Evolutionary conservation across 2,329 filamentous ascomycete species (phyloP).

Genomic region (Capronia americana): DNA sequence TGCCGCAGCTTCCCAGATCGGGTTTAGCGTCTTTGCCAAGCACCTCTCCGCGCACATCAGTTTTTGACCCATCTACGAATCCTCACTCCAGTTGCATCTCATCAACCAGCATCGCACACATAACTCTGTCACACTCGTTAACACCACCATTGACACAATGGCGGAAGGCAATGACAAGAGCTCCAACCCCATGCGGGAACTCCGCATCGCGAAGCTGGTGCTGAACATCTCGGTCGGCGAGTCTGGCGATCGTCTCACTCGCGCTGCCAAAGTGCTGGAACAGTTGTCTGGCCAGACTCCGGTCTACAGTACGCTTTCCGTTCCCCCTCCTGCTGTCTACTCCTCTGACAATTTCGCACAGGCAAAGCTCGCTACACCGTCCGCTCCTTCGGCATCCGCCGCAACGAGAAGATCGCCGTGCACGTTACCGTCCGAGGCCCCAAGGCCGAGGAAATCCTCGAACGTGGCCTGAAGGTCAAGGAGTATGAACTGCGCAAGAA

Average conservation of each 20-base stretch:
- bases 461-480: constrained; percentile 99
- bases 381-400: constrained; percentile 99
- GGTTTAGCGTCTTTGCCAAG: constrained; percentile 24
- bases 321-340: constrained; percentile 10
- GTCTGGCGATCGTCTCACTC: constrained; percentile 99
- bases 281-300: constrained; percentile 99
- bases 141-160: constrained; percentile 44
- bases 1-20: constrained; percentile 16
- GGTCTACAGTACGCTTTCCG: constrained; percentile 83
- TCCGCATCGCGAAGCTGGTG: constrained; percentile 99
- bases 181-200: constrained; percentile 99
- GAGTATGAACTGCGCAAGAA: constrained; percentile 99
- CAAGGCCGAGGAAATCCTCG: constrained; percentile 99
- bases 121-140: constrained; percentile 42
- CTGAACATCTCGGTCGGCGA: constrained; percentile 99
- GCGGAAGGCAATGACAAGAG: constrained; percentile 78
- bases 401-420: constrained; percentile 99
- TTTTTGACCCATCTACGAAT: constrained; percentile 2
- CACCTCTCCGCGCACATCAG: constrained; percentile 12
- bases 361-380: constrained; percentile 99
- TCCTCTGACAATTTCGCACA: constrained; percentile 47
- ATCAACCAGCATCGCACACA: constrained; percentile 7
- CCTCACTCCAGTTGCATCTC: constrained; percentile 8
- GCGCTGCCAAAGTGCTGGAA: constrained; percentile 99
- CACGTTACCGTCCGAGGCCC: constrained; percentile 99